Percentiles rank a stretch among this genome's conserved stretches.
These are phyloP conservation scores for Heteromeles arbutifolia DNA, from an alignment of 306 rosid species.

Conservation along the genomic window DNA sequence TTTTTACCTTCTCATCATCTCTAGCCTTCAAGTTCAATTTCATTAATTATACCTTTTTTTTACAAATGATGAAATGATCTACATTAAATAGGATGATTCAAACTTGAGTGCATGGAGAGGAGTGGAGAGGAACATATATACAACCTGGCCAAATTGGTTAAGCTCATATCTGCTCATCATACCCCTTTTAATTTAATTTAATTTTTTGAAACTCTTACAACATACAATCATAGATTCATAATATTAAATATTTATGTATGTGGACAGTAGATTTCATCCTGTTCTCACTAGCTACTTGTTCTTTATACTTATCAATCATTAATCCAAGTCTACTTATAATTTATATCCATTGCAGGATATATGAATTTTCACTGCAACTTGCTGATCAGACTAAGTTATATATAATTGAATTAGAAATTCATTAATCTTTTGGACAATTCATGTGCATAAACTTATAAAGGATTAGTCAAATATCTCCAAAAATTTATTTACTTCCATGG, in stretches of 20 bases:
- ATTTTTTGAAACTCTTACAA: constrained; percentile 17
- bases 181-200: background rate
- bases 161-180: background rate
- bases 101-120: background rate
- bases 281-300: background rate
- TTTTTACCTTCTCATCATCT: constrained; percentile 29
- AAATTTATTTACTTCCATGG: background rate
- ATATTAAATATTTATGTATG: background rate
- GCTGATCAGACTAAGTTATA: background rate
- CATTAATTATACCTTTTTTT: background rate
- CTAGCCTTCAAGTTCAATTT: background rate
- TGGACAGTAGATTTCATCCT: background rate
- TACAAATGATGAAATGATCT: background rate
- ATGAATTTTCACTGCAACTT: background rate
- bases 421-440: background rate
- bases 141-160: background rate
- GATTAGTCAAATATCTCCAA: background rate
- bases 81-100: background rate
- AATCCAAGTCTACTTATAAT: background rate
- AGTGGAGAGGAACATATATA: background rate
- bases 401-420: background rate
- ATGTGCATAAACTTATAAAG: background rate
- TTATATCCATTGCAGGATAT: background rate
- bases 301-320: background rate
- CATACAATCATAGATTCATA: background rate